Evolutionary conservation across 495 filamentous ascomycete genomes (phyloP).

Genomic region (Podospora fimiseda): DNA sequence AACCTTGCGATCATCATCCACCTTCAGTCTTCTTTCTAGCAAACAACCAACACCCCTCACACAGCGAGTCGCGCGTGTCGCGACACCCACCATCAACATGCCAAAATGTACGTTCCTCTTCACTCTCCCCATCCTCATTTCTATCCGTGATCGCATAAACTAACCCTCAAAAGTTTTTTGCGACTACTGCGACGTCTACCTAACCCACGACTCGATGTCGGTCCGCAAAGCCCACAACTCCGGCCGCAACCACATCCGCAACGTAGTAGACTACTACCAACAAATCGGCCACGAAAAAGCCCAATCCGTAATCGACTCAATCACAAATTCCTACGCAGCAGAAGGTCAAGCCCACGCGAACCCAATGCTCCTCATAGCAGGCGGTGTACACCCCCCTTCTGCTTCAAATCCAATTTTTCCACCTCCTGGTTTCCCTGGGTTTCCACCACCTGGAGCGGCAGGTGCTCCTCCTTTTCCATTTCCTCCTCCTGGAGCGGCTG

Average conservation of each 20-base stretch:
- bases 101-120: conserved; percentile 33
- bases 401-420: conserved; percentile 25
- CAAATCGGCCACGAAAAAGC: conserved; percentile 98
- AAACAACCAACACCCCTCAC: not conserved
- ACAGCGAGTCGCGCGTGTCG: not conserved
- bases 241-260: conserved; percentile 91
- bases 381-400: not conserved
- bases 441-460: conserved; percentile 38
- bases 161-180: conserved; percentile 48
- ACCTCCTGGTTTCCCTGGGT: conserved; percentile 38
- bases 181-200: conserved; percentile 99
- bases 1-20: too few relatives aligned
- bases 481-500: too few relatives aligned
- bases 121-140: conserved; percentile 1
- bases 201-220: conserved; percentile 99
- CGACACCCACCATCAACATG: conserved; percentile 39
- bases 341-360: conserved; percentile 83
- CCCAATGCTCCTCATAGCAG: conserved; percentile 54
- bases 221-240: conserved; percentile 97
- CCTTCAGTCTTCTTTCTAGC: not conserved
- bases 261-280: conserved; percentile 98
- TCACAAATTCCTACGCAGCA: conserved; percentile 88
- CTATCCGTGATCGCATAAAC: conserved; percentile 9
- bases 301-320: conserved; percentile 94
- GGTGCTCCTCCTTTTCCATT: conserved; percentile 34